phyloP scores from a whole-genome alignment of 352 stramenopile species.

The Pythium sp. region DNA sequence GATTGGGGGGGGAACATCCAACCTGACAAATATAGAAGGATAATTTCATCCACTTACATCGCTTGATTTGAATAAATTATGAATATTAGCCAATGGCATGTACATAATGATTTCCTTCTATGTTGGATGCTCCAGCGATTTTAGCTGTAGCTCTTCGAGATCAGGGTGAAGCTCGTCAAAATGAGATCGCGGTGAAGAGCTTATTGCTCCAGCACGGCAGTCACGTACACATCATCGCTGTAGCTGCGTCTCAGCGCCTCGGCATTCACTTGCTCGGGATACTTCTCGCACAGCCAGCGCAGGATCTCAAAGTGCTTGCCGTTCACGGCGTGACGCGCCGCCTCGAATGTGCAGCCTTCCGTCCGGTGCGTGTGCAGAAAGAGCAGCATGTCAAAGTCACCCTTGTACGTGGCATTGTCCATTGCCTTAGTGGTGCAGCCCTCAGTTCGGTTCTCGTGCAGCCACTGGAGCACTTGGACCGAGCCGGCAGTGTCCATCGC shows the following conservation, averaged over 20 bases:
- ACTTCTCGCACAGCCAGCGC: conserved; percentile 11
- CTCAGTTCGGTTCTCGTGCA: conserved; percentile 20
- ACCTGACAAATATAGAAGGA: not conserved
- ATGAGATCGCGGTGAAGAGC: not conserved
- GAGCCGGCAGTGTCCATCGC: conserved; percentile 24
- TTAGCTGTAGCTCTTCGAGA: not conserved
- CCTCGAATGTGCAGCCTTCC: conserved; percentile 10
- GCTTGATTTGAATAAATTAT: not conserved
- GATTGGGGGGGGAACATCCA: not conserved
- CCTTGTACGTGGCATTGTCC: conserved; percentile 25
- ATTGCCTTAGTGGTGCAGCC: conserved; percentile 24
- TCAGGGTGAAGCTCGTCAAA: not conserved
- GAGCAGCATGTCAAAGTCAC: conserved; percentile 24
- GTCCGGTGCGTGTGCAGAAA: conserved; percentile 21
- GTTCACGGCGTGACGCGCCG: conserved; percentile 10
- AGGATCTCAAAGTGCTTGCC: conserved; percentile 16
- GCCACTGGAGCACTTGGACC: conserved; percentile 14
- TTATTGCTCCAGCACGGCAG: conserved; percentile 1
- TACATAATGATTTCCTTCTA: not conserved
- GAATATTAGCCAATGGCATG: not conserved
- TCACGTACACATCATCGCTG: not conserved
- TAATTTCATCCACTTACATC: not conserved
- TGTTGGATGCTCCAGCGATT: not conserved
- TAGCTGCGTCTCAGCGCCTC: not conserved
- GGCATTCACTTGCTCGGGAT: not conserved